Percentiles rank a stretch among this genome's conserved stretches.
phyloP scores from a whole-genome alignment of 176 grass and related monocot genomes.

The Carex myosuroides region DNA sequence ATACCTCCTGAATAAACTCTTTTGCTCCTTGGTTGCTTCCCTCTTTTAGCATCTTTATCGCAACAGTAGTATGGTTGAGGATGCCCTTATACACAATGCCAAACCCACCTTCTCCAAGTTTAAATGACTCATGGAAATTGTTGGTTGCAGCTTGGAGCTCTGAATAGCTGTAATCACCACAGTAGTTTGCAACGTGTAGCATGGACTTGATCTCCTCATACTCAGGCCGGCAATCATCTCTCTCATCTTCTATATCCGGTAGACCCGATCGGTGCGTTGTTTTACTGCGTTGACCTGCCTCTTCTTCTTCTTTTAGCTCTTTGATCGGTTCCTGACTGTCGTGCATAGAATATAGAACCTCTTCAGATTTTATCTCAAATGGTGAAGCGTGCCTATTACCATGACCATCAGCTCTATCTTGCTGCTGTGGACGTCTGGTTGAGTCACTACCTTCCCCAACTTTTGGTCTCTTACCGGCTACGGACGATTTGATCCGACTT shows the following conservation, averaged over 20 bases:
- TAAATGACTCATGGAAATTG: slow-evolving; percentile 8
- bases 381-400: too few species aligned
- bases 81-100: not conserved
- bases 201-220: slow-evolving; percentile 23
- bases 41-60: slow-evolving; percentile 12
- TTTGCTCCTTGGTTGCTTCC: slow-evolving; percentile 1
- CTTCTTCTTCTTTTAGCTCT: too few species aligned
- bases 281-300: too few species aligned
- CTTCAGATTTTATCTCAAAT: too few species aligned
- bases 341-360: too few species aligned
- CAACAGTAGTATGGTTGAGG: not conserved
- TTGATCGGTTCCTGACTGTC: too few species aligned
- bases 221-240: too few species aligned
- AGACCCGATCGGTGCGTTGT: not conserved
- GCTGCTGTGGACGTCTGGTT: too few species aligned
- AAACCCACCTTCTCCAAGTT: slow-evolving; percentile 24
- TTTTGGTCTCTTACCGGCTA: too few species aligned
- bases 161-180: not conserved
- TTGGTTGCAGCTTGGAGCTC: slow-evolving; percentile 14
- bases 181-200: slow-evolving; percentile 6
- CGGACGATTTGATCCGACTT: too few species aligned
- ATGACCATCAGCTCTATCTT: too few species aligned
- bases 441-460: too few species aligned
- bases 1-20: slow-evolving; percentile 18
- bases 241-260: not conserved